Evolutionary conservation across 139 green algal genomes (phyloP), one percentile per base, ranked within the genome.

Genomic region (Diplosphaera chodatii): DNA sequence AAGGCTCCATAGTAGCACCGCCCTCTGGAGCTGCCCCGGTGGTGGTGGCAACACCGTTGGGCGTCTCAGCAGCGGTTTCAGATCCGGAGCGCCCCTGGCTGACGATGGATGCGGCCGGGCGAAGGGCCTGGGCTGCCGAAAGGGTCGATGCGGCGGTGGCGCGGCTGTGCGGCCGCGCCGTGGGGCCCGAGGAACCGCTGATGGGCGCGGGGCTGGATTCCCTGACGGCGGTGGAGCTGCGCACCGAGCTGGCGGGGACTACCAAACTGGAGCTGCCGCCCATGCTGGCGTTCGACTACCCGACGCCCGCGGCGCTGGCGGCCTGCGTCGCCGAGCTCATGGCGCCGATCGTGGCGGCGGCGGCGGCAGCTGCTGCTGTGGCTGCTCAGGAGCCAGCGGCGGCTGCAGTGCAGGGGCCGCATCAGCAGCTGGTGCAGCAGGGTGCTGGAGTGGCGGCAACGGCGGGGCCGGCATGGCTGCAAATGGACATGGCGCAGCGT

Each of bases 121-220:
- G 48, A 3, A 21, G 48, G 16, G 13, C 13, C 48, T 59, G 48
- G 48, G 48, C 16, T 10, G 16, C 48, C 48, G 18, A 59, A 59
- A 59, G 16, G 48, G 18, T 59, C 48, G 48, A 25, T 25, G 18
- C 48, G 48, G 48, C 16, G 48, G 48, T 59, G 10, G 13, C 48
- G 48, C 13, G 18, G 48, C 48, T 59, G 48, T 23, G 78, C 79
- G 32, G 72, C 64, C 15, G 34, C 15, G 2, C 72, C 79, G 33
- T 76, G 1, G 28, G 10, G 32, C 15, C 74, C 33, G 40, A 22
- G 16, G 64, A 74, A n/a, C 71, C 84, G 22, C 68, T 78, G 30
- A 77, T 83, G 83, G 83, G 72, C 3, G 79, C 82, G 16, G 90
- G 90, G 18, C 63, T 93, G 33, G 87, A 93, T 78, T 88, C 80